Evolutionary conservation across 495 filamentous ascomycete species (phyloP).

Genomic region (Parathielavia hyrcaniae): DNA sequence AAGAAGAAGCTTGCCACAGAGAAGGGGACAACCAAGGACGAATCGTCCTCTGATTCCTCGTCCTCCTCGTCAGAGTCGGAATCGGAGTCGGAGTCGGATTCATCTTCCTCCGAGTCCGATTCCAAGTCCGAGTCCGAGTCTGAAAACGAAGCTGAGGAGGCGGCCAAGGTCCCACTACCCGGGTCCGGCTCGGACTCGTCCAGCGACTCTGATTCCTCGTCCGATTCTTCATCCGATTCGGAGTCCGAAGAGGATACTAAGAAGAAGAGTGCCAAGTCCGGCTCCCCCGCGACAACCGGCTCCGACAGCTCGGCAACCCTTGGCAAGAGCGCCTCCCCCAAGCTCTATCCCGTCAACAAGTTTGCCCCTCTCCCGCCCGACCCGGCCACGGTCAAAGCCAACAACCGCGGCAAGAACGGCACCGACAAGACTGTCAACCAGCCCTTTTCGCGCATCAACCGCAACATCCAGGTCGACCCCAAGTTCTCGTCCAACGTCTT

Average conservation of each 20-base stretch:
- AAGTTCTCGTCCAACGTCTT: constrained; percentile 64
- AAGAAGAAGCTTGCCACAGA: constrained; percentile 24
- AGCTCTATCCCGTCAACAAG: constrained; percentile 31
- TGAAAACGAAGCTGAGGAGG: constrained; percentile 43
- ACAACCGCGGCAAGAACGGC: constrained; percentile 42
- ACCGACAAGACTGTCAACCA: constrained; percentile 51
- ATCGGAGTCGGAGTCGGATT: constrained; percentile 31
- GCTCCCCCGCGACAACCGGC: constrained; percentile 12
- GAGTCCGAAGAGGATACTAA: constrained; percentile 36
- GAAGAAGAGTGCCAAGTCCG: constrained; percentile 26
- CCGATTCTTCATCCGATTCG: constrained; percentile 28
- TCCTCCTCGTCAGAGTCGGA: constrained; percentile 21
- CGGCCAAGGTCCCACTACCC: constrained; percentile 50
- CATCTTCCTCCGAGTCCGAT: constrained; percentile 17
- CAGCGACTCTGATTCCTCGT: constrained; percentile 27
- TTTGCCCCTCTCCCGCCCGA: constrained; percentile 48
- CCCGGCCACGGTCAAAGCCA: constrained; percentile 35
- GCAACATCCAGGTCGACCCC: constrained; percentile 54
- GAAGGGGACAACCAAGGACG: constrained; percentile 4
- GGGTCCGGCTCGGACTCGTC: constrained; percentile 31
- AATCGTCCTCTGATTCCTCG: constrained; percentile 24
- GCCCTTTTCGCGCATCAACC: constrained; percentile 59
- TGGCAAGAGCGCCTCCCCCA: constrained; percentile 38
- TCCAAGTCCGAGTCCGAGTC: constrained; percentile 34
- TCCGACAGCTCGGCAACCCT: constrained; percentile 41